Conservation (phyloP, 2,329 filamentous ascomycete species). For the Neodidymelliopsis sp. region DNA sequence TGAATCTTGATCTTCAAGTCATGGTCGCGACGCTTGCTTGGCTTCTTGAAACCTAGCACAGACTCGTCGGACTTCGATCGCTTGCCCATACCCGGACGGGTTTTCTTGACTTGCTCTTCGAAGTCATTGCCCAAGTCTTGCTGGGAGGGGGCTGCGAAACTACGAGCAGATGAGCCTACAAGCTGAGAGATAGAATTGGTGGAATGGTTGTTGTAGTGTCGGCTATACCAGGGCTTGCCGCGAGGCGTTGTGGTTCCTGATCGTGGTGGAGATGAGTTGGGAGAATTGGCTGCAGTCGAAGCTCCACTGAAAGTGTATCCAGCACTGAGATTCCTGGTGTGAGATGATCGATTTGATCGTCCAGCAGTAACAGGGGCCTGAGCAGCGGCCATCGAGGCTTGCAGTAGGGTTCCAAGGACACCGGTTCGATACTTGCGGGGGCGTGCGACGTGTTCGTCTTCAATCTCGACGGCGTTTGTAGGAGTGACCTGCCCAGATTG, state of each 20-base stretch:
- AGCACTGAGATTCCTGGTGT: constrained; percentile 37
- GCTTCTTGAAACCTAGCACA: constrained; percentile 48
- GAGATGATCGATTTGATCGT: constrained; percentile 9
- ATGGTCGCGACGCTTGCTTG: constrained; percentile 51
- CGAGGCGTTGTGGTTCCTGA: constrained; percentile 54
- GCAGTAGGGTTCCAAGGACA: constrained; percentile 75
- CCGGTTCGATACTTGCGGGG: constrained; percentile 76
- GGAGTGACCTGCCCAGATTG: constrained; percentile 60
- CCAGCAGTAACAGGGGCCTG: constrained; percentile 16
- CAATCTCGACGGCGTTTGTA: constrained; percentile 57
- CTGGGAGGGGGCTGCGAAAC: constrained; percentile 51
- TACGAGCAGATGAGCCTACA: constrained; percentile 53
- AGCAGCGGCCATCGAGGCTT: constrained; percentile 44
- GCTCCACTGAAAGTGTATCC: constrained; percentile 40
- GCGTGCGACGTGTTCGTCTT: constrained; percentile 70
- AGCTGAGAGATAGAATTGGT: constrained; percentile 53
- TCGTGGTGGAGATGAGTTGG: constrained; percentile 50
- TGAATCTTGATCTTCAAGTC: constrained; percentile 67
- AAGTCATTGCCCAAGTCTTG: constrained; percentile 54
- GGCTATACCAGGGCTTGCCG: constrained; percentile 48
- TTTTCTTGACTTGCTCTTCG: constrained; percentile 50
- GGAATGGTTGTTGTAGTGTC: constrained; percentile 46
- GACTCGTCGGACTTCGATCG: constrained; percentile 48
- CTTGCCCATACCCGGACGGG: constrained; percentile 47
- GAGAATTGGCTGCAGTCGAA: constrained; percentile 47